phyloP scores from a whole-genome alignment of 1,139 yeast genomes.

The Magnusiomyces fungicola region DNA sequence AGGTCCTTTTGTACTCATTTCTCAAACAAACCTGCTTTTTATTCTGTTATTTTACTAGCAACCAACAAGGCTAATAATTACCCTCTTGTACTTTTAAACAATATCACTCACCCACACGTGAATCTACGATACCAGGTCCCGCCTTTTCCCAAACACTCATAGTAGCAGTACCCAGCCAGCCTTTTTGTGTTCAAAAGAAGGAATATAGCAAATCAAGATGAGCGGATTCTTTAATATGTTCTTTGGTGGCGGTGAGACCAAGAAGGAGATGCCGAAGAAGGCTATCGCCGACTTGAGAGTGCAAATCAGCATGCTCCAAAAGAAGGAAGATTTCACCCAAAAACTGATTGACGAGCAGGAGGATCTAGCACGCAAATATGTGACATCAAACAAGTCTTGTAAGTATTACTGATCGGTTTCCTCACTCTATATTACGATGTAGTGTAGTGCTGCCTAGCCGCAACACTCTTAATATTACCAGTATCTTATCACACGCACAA shows the following conservation, averaged over 20 bases:
- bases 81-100: too few relatives aligned
- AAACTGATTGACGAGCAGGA: slow-evolving; percentile 81
- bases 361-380: slow-evolving; percentile 64
- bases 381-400: slow-evolving; percentile 59
- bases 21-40: too few relatives aligned
- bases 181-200: slow-evolving; percentile 7
- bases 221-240: slow-evolving; percentile 39
- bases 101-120: too few relatives aligned
- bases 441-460: neutral
- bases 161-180: neutral
- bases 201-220: slow-evolving; percentile 26
- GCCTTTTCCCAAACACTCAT: neutral
- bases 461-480: too few relatives aligned
- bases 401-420: too few relatives aligned
- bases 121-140: too few relatives aligned
- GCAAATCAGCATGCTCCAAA: slow-evolving; percentile 77
- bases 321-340: slow-evolving; percentile 77
- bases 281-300: slow-evolving; percentile 87
- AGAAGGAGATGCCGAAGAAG: slow-evolving; percentile 82
- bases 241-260: slow-evolving; percentile 57
- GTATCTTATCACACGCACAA: too few relatives aligned
- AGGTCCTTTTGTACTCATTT: too few relatives aligned
- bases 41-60: too few relatives aligned
- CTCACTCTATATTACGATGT: too few relatives aligned
- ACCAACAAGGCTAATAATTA: too few relatives aligned